A percentile compares a stretch with the other conserved stretches of the same genome.
These are phyloP conservation scores for Pezicula neosporulosa DNA, from an alignment of 2,329 filamentous ascomycete species.

Conservation along the genomic window DNA sequence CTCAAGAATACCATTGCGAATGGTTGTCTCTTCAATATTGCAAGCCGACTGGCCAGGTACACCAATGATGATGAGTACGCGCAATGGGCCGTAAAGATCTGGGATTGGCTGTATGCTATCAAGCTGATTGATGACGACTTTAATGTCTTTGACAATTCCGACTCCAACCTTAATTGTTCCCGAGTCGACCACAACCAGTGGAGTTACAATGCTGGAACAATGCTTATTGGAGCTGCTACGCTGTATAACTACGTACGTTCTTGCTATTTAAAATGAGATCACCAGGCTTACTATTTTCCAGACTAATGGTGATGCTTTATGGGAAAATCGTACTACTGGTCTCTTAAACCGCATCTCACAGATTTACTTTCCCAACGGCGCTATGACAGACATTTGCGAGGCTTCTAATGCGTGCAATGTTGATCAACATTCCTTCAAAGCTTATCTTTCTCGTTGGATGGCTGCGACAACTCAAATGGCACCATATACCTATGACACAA, in stretches of 20 bases:
- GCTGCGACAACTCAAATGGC: slow-evolving; percentile 61
- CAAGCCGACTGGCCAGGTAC: slow-evolving; percentile 66
- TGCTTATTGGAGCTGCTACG: slow-evolving; percentile 61
- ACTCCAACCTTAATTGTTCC: slow-evolving; percentile 52
- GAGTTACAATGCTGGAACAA: slow-evolving; percentile 65
- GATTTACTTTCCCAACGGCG: slow-evolving; percentile 51
- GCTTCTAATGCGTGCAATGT: slow-evolving; percentile 54
- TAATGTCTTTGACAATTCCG: slow-evolving; percentile 58
- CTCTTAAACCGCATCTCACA: slow-evolving; percentile 48
- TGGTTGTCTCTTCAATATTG: slow-evolving; percentile 56
- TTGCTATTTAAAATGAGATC: neutral
- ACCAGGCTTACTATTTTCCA: neutral
- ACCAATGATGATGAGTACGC: slow-evolving; percentile 73
- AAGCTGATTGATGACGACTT: slow-evolving; percentile 57
- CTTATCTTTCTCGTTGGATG: slow-evolving; percentile 60
- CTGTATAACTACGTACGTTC: slow-evolving; percentile 60
- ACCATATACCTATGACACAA: slow-evolving; percentile 50
- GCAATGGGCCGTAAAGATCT: slow-evolving; percentile 70
- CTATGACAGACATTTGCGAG: slow-evolving; percentile 67
- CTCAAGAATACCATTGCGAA: slow-evolving; percentile 67
- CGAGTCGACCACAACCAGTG: slow-evolving; percentile 59
- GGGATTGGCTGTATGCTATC: slow-evolving; percentile 60
- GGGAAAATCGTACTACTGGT: slow-evolving; percentile 55
- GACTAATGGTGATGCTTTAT: slow-evolving; percentile 43
- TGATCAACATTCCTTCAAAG: slow-evolving; percentile 63